Evolutionary conservation across 768 basidiomycete species (phyloP), one percentile per base, ranked within the genome.

Genomic region (Suillus clintonianus): DNA sequence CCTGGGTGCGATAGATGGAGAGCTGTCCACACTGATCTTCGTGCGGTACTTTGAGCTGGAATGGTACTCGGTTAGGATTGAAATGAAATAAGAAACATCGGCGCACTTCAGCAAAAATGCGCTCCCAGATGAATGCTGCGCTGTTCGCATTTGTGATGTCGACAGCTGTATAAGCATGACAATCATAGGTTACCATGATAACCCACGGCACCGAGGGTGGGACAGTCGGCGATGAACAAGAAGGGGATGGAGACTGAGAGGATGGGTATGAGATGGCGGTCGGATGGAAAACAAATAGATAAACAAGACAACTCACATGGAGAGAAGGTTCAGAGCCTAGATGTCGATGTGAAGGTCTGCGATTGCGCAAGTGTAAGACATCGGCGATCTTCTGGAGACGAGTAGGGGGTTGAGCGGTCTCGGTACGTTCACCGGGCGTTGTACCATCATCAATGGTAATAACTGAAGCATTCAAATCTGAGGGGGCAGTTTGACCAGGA

Each of bases 1-100:
- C 90, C 76, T 93, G 91, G 0, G 95, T 97, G 65, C 88, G 90
- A 79, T 92, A 95, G 61, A 99, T 90, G 30, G 89, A 86, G 72
- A 89, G 89, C 34, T 83, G 86, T 9, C 72, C 63, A 9, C 82
- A 74, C 71, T 91, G 89, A 62, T 97, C 93, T 64, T 96, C 95
- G 70, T 94, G 93, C 42, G 83, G 82, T 48, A 98, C 90, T 72
- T 88, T 86, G 65, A 95, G 80, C 92, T 94, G 66, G 8, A 64
- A 45, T 32, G 51, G 32, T 45, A 37, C 15, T 17, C 37, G 39
- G 56, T 63, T 50, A 71, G 42, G 60, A 48, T 14, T 24, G 59
- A 55, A 59, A 57, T 58, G 42, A 45, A 41, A 19, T 34, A 66
- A 60, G 13, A 61, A 43, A 6, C 43, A 54, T 48, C 13, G 45